A percentile compares a stretch with the other conserved stretches of the same genome.
phyloP scores from a whole-genome alignment of 2,329 filamentous ascomycete species.

The Colletotrichum trifolii region DNA sequence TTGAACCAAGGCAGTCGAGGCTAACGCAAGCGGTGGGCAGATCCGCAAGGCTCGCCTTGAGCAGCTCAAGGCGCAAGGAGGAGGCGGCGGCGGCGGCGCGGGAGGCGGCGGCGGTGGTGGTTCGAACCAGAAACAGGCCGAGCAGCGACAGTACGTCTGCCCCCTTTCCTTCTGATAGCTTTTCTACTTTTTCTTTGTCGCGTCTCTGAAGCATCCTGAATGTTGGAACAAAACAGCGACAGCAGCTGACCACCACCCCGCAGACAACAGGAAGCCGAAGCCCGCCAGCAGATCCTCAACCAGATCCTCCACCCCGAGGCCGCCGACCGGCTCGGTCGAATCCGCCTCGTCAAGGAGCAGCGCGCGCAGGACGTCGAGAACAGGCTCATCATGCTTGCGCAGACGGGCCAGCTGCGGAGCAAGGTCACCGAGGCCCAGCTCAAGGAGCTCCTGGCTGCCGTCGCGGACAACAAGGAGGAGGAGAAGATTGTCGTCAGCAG shows the following conservation, averaged over 20 bases:
- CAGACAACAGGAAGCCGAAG: conserved; percentile 69
- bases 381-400: conserved; percentile 89
- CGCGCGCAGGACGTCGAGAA: conserved; percentile 93
- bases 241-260: not conserved
- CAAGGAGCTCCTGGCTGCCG: conserved; percentile 87
- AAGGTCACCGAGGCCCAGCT: conserved; percentile 95
- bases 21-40: conserved; percentile 54
- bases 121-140: conserved; percentile 69
- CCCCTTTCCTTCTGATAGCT: not conserved
- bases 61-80: conserved; percentile 82
- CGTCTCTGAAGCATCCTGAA: not conserved
- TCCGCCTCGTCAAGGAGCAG: conserved; percentile 93
- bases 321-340: conserved; percentile 90
- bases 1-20: not conserved
- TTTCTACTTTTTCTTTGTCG: no score
- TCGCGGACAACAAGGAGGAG: conserved; percentile 82
- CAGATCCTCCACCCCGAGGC: conserved; percentile 97
- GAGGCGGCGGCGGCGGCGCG: conserved; percentile 54
- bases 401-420: conserved; percentile 83
- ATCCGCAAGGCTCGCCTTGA: conserved; percentile 93
- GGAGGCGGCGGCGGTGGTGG: conserved; percentile 58
- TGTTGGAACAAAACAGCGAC: conserved; percentile 5
- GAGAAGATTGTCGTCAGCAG: conserved; percentile 89
- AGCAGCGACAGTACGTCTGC: conserved; percentile 57
- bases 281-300: conserved; percentile 79